Conservation (phyloP, 208 protist species). For the Trypanosoma rangeli region DNA sequence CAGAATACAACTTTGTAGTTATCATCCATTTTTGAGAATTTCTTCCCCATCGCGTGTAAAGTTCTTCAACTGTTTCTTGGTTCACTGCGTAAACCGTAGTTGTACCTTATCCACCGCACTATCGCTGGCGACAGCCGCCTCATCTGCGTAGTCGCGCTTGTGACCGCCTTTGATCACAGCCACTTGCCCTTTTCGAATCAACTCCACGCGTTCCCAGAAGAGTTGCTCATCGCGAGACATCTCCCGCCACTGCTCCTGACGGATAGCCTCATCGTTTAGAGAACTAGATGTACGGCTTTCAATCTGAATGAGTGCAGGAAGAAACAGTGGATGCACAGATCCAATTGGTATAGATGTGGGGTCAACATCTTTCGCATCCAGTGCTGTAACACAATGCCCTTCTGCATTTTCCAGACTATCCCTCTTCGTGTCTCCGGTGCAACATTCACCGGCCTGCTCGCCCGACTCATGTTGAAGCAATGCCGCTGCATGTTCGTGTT, state of each 20-base stretch:
- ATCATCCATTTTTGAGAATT: background rate
- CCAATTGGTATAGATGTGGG: conserved; percentile 62
- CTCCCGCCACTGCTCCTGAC: conserved; percentile 69
- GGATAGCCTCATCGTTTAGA: conserved; percentile 39
- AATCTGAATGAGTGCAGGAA: conserved; percentile 65
- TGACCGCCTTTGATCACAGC: conserved; percentile 51
- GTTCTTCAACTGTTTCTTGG: background rate
- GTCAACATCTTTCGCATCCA: conserved; percentile 49
- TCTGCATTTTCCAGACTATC: background rate
- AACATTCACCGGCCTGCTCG: background rate
- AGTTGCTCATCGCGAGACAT: conserved; percentile 74
- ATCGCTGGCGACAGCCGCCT: conserved; percentile 45
- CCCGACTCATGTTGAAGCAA: conserved; percentile 1
- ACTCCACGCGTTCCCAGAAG: conserved; percentile 88
- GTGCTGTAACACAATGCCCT: conserved; percentile 23
- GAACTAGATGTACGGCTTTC: conserved; percentile 37
- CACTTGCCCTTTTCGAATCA: conserved; percentile 78
- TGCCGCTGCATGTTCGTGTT: conserved; percentile 13
- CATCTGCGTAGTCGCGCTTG: conserved; percentile 71
- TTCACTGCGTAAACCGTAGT: conserved; percentile 77
- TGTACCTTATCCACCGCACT: conserved; percentile 78
- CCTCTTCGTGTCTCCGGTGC: background rate
- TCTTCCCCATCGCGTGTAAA: background rate
- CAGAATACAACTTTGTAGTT: background rate
- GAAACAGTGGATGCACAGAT: conserved; percentile 68